Conservation (phyloP, 2,329 filamentous ascomycete species). For the Aspergillus ochraceus region DNA sequence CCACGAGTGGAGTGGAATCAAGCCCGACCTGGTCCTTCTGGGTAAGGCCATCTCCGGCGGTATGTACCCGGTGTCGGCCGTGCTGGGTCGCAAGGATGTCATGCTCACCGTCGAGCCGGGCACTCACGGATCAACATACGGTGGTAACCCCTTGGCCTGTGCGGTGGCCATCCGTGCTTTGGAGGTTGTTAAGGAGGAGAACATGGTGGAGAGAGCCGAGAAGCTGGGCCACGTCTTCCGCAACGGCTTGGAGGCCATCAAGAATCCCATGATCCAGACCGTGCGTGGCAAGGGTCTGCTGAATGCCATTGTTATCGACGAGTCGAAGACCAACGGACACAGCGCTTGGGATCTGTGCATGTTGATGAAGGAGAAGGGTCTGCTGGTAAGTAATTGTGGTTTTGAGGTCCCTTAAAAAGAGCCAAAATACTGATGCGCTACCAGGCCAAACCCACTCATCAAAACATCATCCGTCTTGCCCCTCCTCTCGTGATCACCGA, state of each 20-base stretch:
- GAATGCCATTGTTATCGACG: slow-evolving; percentile 95
- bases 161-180: slow-evolving; percentile 93
- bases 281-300: slow-evolving; percentile 91
- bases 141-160: slow-evolving; percentile 92
- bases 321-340: slow-evolving; percentile 78
- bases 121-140: slow-evolving; percentile 97
- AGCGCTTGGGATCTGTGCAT: slow-evolving; percentile 96
- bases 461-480: slow-evolving; percentile 98
- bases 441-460: slow-evolving; percentile 95
- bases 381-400: slow-evolving; percentile 65
- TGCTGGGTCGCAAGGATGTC: slow-evolving; percentile 82
- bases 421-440: neutral
- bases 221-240: slow-evolving; percentile 80
- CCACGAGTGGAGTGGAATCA: slow-evolving; percentile 91
- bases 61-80: slow-evolving; percentile 97
- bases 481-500: slow-evolving; percentile 94
- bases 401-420: neutral
- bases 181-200: slow-evolving; percentile 89
- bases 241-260: slow-evolving; percentile 70
- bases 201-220: slow-evolving; percentile 80
- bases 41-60: slow-evolving; percentile 98
- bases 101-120: slow-evolving; percentile 97
- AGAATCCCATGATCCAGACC: slow-evolving; percentile 75
- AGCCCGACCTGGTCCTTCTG: slow-evolving; percentile 89
- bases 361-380: slow-evolving; percentile 90